Evolutionary conservation across 306 rosid species (phyloP), one percentile per base, ranked within the genome.

Genomic region (Cicer bijugum): DNA sequence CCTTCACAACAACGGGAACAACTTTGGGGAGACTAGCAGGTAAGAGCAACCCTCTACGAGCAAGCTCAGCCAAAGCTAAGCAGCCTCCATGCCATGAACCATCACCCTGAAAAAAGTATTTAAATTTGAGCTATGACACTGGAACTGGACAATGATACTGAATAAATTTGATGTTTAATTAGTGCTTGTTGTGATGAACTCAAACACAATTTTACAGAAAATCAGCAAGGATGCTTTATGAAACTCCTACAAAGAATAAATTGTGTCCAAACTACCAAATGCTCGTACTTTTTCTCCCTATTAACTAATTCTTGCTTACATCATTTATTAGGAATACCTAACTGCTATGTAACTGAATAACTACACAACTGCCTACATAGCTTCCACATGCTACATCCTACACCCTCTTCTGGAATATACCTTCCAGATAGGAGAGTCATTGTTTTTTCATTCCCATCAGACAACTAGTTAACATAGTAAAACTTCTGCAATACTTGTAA

Each of bases 21-120:
- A 94, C 93, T 83, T 83, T 87, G 37, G 92, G 91, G 77, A 94
- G 96, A 83, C 96, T 86, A 37, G 19, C 45, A 66, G 97, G 96
- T 63, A 91, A 82, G 81, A 94, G 97, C 85, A 91, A 84, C 78
- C 98, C 98, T 85, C 97, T 87, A 71, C 98, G 96, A 78, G 95
- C 97, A 86, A 94, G 91, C 86, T 94, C 97, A 60, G 97, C 98
- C 82, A 94, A 82, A 19, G 98, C 98, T 71, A 94, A 87, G 88
- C 98, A 94, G 69, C 97, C 98, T 71, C 98, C 98, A 74, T 91
- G 98, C 98, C 98, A 94, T 56, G 98, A 94, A 77, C 98, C 95
- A 81, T 94, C 98, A 58, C 97, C 96, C 98, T 94, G 84, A 51
- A 85, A 86, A 77, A 78, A 46, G 19, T 15, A 45, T 9, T 9